Base-by-base conservation (phyloP, 768 basidiomycete genomes). In the Podaxis sp. region DNA sequence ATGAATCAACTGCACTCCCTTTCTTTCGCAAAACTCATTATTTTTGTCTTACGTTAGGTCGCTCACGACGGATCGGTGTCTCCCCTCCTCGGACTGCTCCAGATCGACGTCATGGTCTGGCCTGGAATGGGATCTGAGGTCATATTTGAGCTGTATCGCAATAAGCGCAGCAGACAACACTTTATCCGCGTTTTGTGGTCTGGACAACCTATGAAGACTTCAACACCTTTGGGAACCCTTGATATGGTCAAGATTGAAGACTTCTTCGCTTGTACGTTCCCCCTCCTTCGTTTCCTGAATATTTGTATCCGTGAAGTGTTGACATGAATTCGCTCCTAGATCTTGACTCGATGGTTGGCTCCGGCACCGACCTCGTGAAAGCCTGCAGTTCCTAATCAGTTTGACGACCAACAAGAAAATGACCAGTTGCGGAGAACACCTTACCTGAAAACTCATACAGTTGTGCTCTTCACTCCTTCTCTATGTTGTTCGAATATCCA, bases 51-150 rank as follows among this genome's bases (percentile, higher is more conserved):
- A n/a, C 15, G 25, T 57, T 5, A 49, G 74, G 68, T 83, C 37
- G 82, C 77, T 1, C 82, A 84, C 60, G 82, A 84, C 55, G 82
- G 82, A 11, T 84, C 82, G 1, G 76, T 83, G 17, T 74, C 82
- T 1, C 70, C 80, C 15, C 74, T 82, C 1, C 77, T 84, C 29
- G 82, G 82, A 2, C 78, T 82, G 60, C 70, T 83, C 29, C 82
- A 84, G 65, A 73, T 82, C 12, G 73, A 76, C 4, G 67, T 77
- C 54, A 84, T 84, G 82, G 80, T 80, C 12, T 84, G 82, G 82
- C 82, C 82, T 13, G 82, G 82, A 33, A 84, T 83, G 80, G 24
- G 22, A 41, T 22, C 43, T 19, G 19, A 77, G 74, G 68, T 81
- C 33, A 76, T 77, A 0, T 84, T 82, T 58, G 82, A 84, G 61